Base-by-base conservation (phyloP, 768 basidiomycete genomes). In the Termitomyces eurrhizus region DNA sequence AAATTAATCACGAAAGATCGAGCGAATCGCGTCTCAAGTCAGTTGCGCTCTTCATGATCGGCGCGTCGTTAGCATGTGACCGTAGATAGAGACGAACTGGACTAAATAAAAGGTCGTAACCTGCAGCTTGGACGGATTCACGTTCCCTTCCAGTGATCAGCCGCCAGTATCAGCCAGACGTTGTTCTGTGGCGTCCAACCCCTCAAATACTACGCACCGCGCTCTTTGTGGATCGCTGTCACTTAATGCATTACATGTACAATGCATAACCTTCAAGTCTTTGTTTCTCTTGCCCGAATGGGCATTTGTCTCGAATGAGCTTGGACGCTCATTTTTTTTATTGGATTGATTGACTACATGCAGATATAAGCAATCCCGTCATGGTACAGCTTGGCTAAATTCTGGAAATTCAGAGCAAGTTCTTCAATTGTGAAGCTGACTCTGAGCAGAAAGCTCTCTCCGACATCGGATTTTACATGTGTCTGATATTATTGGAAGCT, bases 261-360 rank as follows among this genome's bases (percentile, higher is more conserved):
- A 11, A 44, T 44, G 42, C 42, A 44, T 44, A 44, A 44, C 9
- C 45, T 51, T 21, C 58, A 67, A 54, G 33, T 74, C 8, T 73
- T 74, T 46, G 67, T 78, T 36, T 74, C 74, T n/a, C 70, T 78
- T 51, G 71, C 73, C 3, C 69, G 77, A 33, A 79, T 79, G 78
- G 60, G 75, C 59, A 13, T 33, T 14, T n/a, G 12, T 52, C n/a
- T n/a, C 9, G 42, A 44, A 9, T 44, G 42, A 44, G 42, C 50
- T n/a, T 56, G 7, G n/a, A 52, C 16, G 21, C 18, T 32, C 53
- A 9, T 26, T 18, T 52, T 13, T 6, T 32, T 33, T 16, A n/a
- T 13, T 55, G 18, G 4, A 13, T 18, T 16, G 18, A 16, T 56
- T 26, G 29, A 24, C 44, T 12, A 53, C 18, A n/a, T 8, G 33